These are phyloP conservation scores for Kurtzmaniella quercitrusa DNA, from an alignment of 1,139 yeast genomes.

Conservation along the genomic window DNA sequence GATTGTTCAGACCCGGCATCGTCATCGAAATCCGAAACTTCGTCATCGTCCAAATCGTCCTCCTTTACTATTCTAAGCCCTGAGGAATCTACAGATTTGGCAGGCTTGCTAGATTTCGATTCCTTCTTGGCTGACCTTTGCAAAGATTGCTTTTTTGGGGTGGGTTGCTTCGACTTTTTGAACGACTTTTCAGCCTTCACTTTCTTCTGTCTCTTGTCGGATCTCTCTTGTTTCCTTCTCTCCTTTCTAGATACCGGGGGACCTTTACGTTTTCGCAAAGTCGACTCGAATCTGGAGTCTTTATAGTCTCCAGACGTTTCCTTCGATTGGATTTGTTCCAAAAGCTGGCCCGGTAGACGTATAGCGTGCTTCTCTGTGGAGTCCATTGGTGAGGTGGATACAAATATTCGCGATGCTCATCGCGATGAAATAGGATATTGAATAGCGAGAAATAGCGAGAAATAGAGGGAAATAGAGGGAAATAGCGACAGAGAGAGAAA, in stretches of 20 bases:
- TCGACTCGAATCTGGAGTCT: slow-evolving; percentile 27
- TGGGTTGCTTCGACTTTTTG: background rate
- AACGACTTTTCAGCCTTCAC: background rate
- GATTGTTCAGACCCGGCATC: slow-evolving; percentile 7
- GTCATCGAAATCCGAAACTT: slow-evolving; percentile 7
- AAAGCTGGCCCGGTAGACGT: slow-evolving; percentile 59
- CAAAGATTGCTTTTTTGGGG: background rate
- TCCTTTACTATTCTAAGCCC: slow-evolving; percentile 18
- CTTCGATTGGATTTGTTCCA: slow-evolving; percentile 56
- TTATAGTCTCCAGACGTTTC: slow-evolving; percentile 43
- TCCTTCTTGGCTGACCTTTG: background rate
- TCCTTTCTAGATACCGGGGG: slow-evolving; percentile 47
- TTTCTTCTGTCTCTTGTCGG: slow-evolving; percentile 43
- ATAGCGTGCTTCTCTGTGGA: slow-evolving; percentile 40
- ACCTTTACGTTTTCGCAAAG: slow-evolving; percentile 24
- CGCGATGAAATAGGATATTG: slow-evolving; percentile 20
- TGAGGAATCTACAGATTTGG: slow-evolving; percentile 1
- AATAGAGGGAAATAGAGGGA: background rate
- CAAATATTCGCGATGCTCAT: background rate
- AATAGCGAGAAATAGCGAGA: slow-evolving; percentile 11
- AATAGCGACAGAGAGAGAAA: background rate
- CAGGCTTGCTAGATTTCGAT: slow-evolving; percentile 2
- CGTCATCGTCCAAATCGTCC: slow-evolving; percentile 25
- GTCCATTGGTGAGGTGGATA: slow-evolving; percentile 2
- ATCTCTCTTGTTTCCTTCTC: slow-evolving; percentile 52